Evolutionary conservation across 768 basidiomycete species (phyloP).

Genomic region (Lyophyllum shimeji): DNA sequence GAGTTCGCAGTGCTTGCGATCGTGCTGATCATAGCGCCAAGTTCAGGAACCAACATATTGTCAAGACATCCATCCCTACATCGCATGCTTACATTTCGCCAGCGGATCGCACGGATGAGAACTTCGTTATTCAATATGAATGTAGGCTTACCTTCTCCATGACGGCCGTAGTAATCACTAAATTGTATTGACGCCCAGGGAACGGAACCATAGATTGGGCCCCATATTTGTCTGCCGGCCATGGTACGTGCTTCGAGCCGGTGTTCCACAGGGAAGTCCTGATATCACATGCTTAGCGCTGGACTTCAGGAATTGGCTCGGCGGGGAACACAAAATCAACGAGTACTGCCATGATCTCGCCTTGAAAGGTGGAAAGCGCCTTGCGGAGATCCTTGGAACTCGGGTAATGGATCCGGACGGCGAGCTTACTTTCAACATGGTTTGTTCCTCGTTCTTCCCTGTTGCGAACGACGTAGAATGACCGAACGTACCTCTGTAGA

Average conservation of each 20-base stretch:
- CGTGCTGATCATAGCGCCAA: neutral
- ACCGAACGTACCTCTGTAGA: constrained; percentile 21
- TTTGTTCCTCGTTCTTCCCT: constrained; percentile 24
- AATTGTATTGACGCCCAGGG: constrained; percentile 34
- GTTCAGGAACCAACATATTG: constrained; percentile 62
- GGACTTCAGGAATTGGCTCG: constrained; percentile 75
- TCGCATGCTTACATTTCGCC: constrained; percentile 49
- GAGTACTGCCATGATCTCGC: constrained; percentile 75
- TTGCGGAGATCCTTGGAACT: constrained; percentile 69
- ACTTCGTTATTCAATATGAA: constrained; percentile 45
- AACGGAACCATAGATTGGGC: constrained; percentile 54
- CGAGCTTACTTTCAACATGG: constrained; percentile 76
- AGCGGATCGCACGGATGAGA: constrained; percentile 26
- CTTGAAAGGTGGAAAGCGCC: constrained; percentile 57
- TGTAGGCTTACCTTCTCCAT: constrained; percentile 21
- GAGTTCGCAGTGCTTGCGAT: neutral
- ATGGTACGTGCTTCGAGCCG: constrained; percentile 36
- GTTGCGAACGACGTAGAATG: neutral
- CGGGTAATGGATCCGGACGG: constrained; percentile 58
- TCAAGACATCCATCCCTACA: constrained; percentile 62
- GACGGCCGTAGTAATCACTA: neutral
- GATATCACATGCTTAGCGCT: constrained; percentile 45
- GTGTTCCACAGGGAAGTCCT: neutral
- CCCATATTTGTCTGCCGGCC: constrained; percentile 46
- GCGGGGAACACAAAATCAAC: constrained; percentile 79